Conservation (phyloP, 2,329 filamentous ascomycete species). For the Bipolaris oryzae region DNA sequence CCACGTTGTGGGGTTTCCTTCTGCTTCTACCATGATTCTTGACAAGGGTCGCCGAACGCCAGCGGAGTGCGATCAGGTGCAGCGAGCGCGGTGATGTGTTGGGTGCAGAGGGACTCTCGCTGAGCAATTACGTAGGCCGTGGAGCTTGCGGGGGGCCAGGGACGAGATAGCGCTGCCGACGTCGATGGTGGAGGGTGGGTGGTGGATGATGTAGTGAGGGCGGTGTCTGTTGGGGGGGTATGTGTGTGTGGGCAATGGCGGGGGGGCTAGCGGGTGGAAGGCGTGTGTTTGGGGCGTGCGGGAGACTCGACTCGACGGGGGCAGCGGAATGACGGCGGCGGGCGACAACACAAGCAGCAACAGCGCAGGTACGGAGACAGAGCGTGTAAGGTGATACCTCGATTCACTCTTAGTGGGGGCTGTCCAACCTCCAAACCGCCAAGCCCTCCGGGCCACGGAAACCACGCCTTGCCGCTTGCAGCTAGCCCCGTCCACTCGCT, state of each 20-base stretch:
- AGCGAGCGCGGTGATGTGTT: slow-evolving; percentile 19
- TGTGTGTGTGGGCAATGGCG: slow-evolving; percentile 27
- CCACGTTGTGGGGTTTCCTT: slow-evolving; percentile 94
- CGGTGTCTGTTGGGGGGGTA: slow-evolving; percentile 25
- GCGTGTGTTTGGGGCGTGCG: slow-evolving; percentile 9
- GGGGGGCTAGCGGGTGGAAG: slow-evolving; percentile 20
- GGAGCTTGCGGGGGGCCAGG: slow-evolving; percentile 21
- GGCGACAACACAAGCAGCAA: slow-evolving; percentile 31
- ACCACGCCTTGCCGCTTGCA: slow-evolving; percentile 3
- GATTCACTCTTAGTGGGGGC: slow-evolving; percentile 18
- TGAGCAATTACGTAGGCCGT: slow-evolving; percentile 15
- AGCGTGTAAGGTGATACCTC: slow-evolving; percentile 29
- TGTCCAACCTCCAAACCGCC: slow-evolving; percentile 9
- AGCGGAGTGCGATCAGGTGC: slow-evolving; percentile 19
- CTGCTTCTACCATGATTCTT: slow-evolving; percentile 90
- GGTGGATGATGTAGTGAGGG: slow-evolving; percentile 36
- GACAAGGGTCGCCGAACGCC: slow-evolving; percentile 15
- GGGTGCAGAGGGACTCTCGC: slow-evolving; percentile 4
- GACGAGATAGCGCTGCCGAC: slow-evolving; percentile 36
- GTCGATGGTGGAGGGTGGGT: slow-evolving; percentile 35
- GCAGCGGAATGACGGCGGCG: slow-evolving; percentile 27
- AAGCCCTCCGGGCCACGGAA: slow-evolving; percentile 3
- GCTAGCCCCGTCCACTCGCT: slow-evolving; percentile 10
- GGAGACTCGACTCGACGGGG: slow-evolving; percentile 19
- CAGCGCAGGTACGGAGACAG: slow-evolving; percentile 35